Evolutionary conservation across 2,329 filamentous ascomycete genomes (phyloP).

Genomic region (Talaromyces verruculosus): DNA sequence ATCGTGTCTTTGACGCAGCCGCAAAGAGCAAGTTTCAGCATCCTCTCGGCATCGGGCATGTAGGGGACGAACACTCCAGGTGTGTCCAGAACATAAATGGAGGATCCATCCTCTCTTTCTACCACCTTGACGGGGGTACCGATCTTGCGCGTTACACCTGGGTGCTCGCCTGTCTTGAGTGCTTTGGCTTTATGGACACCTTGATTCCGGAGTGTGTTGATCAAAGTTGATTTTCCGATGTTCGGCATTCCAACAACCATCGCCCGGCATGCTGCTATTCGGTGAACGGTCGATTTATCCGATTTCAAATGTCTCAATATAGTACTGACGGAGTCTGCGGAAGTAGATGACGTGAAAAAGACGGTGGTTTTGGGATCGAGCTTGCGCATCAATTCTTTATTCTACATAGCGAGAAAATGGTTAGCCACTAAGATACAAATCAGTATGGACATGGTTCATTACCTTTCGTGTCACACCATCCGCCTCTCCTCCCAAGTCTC

Average conservation of each 20-base stretch:
- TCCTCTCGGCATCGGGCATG: slow-evolving; percentile 76
- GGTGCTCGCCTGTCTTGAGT: slow-evolving; percentile 78
- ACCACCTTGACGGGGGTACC: slow-evolving; percentile 79
- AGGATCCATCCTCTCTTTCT: slow-evolving; percentile 55
- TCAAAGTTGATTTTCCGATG: slow-evolving; percentile 90
- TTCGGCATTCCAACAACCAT: slow-evolving; percentile 98
- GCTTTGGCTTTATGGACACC: slow-evolving; percentile 69
- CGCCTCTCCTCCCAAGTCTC: slow-evolving; percentile 64
- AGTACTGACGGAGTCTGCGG: slow-evolving; percentile 32
- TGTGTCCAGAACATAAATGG: slow-evolving; percentile 85
- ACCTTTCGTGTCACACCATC: slow-evolving; percentile 46
- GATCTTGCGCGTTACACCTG: slow-evolving; percentile 86
- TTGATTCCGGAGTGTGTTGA: slow-evolving; percentile 75
- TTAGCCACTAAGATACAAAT: background rate
- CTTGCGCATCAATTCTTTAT: slow-evolving; percentile 35
- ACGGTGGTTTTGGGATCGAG: slow-evolving; percentile 37
- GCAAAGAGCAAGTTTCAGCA: slow-evolving; percentile 92
- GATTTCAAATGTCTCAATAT: slow-evolving; percentile 37
- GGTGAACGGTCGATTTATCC: slow-evolving; percentile 34
- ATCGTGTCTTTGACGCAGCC: slow-evolving; percentile 89
- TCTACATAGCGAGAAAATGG: slow-evolving; percentile 23
- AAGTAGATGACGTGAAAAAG: slow-evolving; percentile 39
- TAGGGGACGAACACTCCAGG: slow-evolving; percentile 95
- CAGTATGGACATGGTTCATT: background rate
- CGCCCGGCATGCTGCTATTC: slow-evolving; percentile 77